Evolutionary conservation across 192 early-diverging fungal species (phyloP), one percentile per base, ranked within the genome.

Genomic region (Neocallimastix lanati): DNA sequence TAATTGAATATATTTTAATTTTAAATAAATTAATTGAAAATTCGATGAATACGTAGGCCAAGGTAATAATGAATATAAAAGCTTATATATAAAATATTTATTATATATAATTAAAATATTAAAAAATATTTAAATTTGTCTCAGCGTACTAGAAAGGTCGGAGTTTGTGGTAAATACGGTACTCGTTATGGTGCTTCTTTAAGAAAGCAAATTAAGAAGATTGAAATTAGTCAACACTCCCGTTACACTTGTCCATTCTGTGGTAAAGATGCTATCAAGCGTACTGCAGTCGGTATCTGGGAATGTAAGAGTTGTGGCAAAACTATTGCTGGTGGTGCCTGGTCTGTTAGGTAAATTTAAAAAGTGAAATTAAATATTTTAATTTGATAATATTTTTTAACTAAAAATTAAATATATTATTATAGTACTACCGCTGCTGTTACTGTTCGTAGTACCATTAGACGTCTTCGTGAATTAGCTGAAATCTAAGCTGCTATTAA

Each of bases 181-280:
- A 94, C 94, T 85, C 96, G 97, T 90, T 99, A 99, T 91, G 97
- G 97, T 95, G 95, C 97, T 83, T 98, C 97, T 80, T 92, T 99
- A 83, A 92, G 97, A 91, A 99, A 99, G 92, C 89, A 90, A 86
- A 89, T 94, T 80, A 96, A 96, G 93, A 96, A 96, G 92, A 96
- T 98, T 91, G 97, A 99, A 93, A 95, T 98, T 88, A 94, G 96
- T 85, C 97, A 99, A 90, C 97, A 99, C 90, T 89, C 92, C 87
- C 95, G 95, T 90, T 99, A 99, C 94, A 97, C 94, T 83, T 99
- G 97, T 91, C 93, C 95, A 83, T 99, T 99, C 96, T 99, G 97
- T 90, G 96, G 97, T 82, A 96, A 96, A 94, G 94, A 96, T 86
- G 86, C 93, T 81, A 95, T 99, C 84, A 94, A 93, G 90, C 93